Conservation (phyloP, 2,329 filamentous ascomycete species). For the Sclerotinia spermophila region DNA sequence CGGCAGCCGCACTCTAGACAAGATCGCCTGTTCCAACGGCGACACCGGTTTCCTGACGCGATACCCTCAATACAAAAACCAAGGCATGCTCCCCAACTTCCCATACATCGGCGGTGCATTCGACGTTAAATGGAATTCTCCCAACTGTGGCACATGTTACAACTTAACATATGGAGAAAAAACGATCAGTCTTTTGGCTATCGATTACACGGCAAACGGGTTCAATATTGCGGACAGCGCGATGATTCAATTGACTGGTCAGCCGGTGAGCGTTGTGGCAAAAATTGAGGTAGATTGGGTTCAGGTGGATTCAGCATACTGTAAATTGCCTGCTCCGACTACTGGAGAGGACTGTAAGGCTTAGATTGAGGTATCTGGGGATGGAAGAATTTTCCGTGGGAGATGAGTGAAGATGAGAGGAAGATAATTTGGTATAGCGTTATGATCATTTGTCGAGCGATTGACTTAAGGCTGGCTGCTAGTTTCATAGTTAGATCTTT, state of each 20-base stretch:
- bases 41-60: slow-evolving; percentile 61
- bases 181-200: slow-evolving; percentile 52
- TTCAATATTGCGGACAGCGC: slow-evolving; percentile 56
- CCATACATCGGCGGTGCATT: slow-evolving; percentile 54
- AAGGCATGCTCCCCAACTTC: slow-evolving; percentile 50
- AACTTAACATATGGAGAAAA: slow-evolving; percentile 49
- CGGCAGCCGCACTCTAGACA: slow-evolving; percentile 48
- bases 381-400: not conserved
- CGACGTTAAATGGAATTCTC: slow-evolving; percentile 49
- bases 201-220: slow-evolving; percentile 50
- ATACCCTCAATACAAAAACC: slow-evolving; percentile 43
- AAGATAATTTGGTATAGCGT: not conserved
- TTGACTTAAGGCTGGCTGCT: not conserved
- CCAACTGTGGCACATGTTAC: slow-evolving; percentile 58
- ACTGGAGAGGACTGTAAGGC: not conserved
- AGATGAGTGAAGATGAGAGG: not conserved
- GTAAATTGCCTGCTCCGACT: slow-evolving; percentile 39
- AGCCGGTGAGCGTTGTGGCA: slow-evolving; percentile 48
- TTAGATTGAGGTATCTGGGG: not conserved
- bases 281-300: slow-evolving; percentile 49
- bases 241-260: slow-evolving; percentile 54
- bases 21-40: slow-evolving; percentile 65
- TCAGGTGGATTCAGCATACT: slow-evolving; percentile 45
- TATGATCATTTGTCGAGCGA: not conserved
- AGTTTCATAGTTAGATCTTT: not conserved